Conservation (phyloP, 768 basidiomycete species). For the Paxillus ammoniavirescens region DNA sequence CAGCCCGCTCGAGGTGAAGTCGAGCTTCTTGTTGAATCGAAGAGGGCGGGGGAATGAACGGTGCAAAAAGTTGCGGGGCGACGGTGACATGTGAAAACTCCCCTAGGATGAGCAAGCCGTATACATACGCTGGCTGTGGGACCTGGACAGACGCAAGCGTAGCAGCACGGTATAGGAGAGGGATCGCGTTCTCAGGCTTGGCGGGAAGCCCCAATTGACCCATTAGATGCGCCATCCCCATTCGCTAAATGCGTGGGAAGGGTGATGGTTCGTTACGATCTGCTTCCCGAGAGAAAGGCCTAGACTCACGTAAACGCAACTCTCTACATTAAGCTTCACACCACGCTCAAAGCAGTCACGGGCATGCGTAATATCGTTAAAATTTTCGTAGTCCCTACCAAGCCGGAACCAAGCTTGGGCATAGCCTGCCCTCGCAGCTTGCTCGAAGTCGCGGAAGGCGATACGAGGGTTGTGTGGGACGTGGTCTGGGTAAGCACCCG, state of each 20-base stretch:
- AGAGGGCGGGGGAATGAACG: constrained; percentile 52
- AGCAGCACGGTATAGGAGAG: constrained; percentile 77
- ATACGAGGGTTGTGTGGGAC: constrained; percentile 64
- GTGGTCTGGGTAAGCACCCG: constrained; percentile 68
- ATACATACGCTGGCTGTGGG: constrained; percentile 88
- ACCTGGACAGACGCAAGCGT: constrained; percentile 67
- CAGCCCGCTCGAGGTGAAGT: constrained; percentile 77
- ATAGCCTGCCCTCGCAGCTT: constrained; percentile 75
- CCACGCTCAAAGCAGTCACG: constrained; percentile 88
- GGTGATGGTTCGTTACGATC: constrained; percentile 10
- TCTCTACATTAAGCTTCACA: constrained; percentile 67
- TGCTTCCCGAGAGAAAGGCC: background rate
- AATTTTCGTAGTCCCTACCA: constrained; percentile 89
- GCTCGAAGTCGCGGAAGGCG: constrained; percentile 90
- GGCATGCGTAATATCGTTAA: constrained; percentile 70
- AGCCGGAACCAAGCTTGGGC: constrained; percentile 87
- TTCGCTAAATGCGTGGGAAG: constrained; percentile 48
- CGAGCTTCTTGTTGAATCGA: constrained; percentile 60
- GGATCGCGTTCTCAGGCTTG: constrained; percentile 56
- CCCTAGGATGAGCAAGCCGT: constrained; percentile 79
- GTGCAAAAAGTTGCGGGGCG: constrained; percentile 47
- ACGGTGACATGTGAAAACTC: constrained; percentile 75
- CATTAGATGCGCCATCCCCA: constrained; percentile 91
- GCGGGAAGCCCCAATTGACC: constrained; percentile 74
- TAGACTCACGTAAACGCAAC: constrained; percentile 72